phyloP scores from a whole-genome alignment of 139 green algal genomes.

The Bryopsis sp. region DNA sequence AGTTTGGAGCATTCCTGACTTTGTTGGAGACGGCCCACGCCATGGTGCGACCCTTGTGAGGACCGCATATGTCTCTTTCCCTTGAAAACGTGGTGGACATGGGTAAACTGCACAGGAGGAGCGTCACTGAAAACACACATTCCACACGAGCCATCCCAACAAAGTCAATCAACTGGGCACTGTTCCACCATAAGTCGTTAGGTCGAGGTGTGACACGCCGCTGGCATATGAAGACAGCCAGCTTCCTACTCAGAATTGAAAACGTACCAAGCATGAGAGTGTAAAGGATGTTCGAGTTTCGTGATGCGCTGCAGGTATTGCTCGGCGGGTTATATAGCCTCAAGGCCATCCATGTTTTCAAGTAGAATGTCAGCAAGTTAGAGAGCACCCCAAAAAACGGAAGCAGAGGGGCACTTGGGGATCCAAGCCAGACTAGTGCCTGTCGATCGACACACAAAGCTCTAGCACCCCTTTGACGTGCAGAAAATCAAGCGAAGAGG shows the following conservation, averaged over 20 bases:
- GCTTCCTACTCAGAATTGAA: neutral
- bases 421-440: conserved; percentile 30
- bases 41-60: conserved; percentile 30
- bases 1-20: neutral
- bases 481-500: neutral
- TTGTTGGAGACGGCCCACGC: conserved; percentile 15
- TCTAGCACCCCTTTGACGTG: too few relatives aligned
- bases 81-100: conserved; percentile 24
- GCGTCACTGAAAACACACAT: conserved; percentile 17
- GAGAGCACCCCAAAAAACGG: conserved; percentile 26
- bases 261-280: conserved; percentile 28
- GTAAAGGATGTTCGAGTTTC: conserved; percentile 33
- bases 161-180: neutral
- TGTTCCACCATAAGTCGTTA: too few relatives aligned
- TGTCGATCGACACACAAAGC: too few relatives aligned
- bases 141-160: neutral
- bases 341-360: conserved; percentile 24
- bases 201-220: neutral
- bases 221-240: neutral
- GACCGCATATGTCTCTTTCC: conserved; percentile 24
- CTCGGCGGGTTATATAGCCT: conserved; percentile 24
- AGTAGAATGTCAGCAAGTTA: conserved; percentile 28
- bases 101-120: conserved; percentile 21
- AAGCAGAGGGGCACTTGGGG: conserved; percentile 26
- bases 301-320: conserved; percentile 24